Evolutionary conservation across 352 stramenopile genomes (phyloP).

Genomic region (Pseudoperonospora humuli): DNA sequence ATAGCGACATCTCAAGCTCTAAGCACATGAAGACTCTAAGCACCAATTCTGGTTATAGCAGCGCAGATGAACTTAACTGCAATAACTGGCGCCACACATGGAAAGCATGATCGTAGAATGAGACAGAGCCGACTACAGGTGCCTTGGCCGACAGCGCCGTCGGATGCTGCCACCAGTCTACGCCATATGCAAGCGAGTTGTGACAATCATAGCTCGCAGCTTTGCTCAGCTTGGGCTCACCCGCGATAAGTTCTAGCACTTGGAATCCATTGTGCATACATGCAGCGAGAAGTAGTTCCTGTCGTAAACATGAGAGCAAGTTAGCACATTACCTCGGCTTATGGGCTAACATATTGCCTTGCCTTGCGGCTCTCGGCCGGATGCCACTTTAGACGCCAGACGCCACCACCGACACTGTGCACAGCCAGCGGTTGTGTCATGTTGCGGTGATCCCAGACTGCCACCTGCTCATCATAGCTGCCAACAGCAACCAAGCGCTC

Average conservation of each 20-base stretch:
- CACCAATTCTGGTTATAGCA: background rate
- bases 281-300: slow-evolving; percentile 66
- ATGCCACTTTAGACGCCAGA: slow-evolving; percentile 85
- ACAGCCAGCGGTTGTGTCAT: slow-evolving; percentile 45
- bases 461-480: slow-evolving; percentile 80
- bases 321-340: slow-evolving; percentile 1
- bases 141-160: slow-evolving; percentile 23
- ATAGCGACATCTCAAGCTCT: too few species aligned
- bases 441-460: slow-evolving; percentile 64
- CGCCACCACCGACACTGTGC: slow-evolving; percentile 49
- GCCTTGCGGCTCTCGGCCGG: slow-evolving; percentile 40
- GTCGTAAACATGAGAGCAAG: slow-evolving; percentile 1
- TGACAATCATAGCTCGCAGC: slow-evolving; percentile 45
- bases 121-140: slow-evolving; percentile 61
- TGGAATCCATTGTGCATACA: slow-evolving; percentile 88
- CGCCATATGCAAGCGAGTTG: slow-evolving; percentile 75
- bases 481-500: slow-evolving; percentile 60
- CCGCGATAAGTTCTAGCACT: slow-evolving; percentile 28
- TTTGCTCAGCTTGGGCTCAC: slow-evolving; percentile 12
- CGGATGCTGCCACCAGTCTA: slow-evolving; percentile 70
- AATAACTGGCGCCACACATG: slow-evolving; percentile 48
- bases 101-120: slow-evolving; percentile 78
- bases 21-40: background rate
- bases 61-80: background rate
- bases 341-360: background rate